Evolutionary conservation across 495 filamentous ascomycete genomes (phyloP).

Genomic region (Penicillium cosmopolitanum): DNA sequence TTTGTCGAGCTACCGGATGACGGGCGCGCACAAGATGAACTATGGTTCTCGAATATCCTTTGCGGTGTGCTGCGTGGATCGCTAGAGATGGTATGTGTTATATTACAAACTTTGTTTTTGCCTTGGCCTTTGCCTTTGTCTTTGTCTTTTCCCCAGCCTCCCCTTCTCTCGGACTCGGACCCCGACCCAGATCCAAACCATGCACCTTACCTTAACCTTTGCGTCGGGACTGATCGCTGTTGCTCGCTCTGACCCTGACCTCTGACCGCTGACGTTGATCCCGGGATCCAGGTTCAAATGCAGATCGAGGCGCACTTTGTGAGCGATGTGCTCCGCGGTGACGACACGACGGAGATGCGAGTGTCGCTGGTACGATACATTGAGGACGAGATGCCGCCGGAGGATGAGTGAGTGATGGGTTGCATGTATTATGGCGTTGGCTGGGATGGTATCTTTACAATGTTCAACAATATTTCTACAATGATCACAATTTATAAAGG

Average conservation of each 20-base stretch:
- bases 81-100: slow-evolving; percentile 78
- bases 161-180: background rate
- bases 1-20: slow-evolving; percentile 98
- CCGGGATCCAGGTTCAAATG: slow-evolving; percentile 78
- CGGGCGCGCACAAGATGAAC: slow-evolving; percentile 90
- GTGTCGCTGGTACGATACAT: slow-evolving; percentile 92
- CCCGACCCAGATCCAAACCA: slow-evolving; percentile 1
- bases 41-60: slow-evolving; percentile 98
- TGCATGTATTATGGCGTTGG: slow-evolving; percentile 7
- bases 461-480: background rate
- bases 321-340: slow-evolving; percentile 89
- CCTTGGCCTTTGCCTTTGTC: background rate
- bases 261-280: background rate
- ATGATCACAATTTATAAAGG: no score
- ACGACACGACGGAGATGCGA: slow-evolving; percentile 97
- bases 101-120: slow-evolving; percentile 21
- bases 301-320: slow-evolving; percentile 97
- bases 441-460: background rate
- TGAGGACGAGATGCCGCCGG: slow-evolving; percentile 95
- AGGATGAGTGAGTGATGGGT: slow-evolving; percentile 71
- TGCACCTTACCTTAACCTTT: slow-evolving; percentile 7
- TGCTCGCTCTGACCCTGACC: slow-evolving; percentile 7
- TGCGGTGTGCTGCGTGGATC: slow-evolving; percentile 91
- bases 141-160: background rate
- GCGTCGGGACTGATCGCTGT: slow-evolving; percentile 25